Evolutionary conservation across 345 rosid species (phyloP).

Genomic region (Linum usitatissimum): DNA sequence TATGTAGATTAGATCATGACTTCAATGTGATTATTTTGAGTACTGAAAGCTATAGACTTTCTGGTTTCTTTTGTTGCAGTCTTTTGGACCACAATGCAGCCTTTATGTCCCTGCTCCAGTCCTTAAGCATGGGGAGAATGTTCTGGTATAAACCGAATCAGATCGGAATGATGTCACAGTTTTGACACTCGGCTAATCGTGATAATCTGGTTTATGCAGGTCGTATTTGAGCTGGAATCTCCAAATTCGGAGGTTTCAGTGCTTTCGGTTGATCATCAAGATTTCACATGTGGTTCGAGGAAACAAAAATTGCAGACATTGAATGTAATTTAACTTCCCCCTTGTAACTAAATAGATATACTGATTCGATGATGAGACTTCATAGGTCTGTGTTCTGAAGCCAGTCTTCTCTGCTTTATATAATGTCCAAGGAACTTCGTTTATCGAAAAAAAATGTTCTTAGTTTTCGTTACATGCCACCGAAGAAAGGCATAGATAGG

Average conservation of each 20-base stretch:
- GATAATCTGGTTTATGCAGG: slow-evolving; percentile 29
- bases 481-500: too few species aligned
- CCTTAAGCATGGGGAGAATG: slow-evolving; percentile 50
- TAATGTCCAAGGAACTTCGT: too few species aligned
- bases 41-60: background rate
- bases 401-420: background rate
- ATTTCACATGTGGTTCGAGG: slow-evolving; percentile 49
- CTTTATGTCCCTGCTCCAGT: slow-evolving; percentile 75
- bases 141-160: slow-evolving; percentile 32
- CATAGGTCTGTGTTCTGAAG: background rate
- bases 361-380: background rate
- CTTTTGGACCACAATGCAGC: slow-evolving; percentile 75
- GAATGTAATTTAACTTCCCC: background rate
- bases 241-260: slow-evolving; percentile 35
- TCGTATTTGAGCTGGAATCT: slow-evolving; percentile 61
- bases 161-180: too few species aligned
- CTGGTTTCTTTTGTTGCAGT: slow-evolving; percentile 32
- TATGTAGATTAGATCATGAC: slow-evolving; percentile 8
- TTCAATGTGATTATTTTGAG: background rate
- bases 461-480: too few species aligned
- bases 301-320: slow-evolving; percentile 18
- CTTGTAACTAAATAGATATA: background rate
- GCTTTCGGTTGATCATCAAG: slow-evolving; percentile 38
- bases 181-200: background rate
- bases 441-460: too few species aligned